Evolutionary conservation across 2,329 filamentous ascomycete species (phyloP).

Genomic region (Cadophora sp.): DNA sequence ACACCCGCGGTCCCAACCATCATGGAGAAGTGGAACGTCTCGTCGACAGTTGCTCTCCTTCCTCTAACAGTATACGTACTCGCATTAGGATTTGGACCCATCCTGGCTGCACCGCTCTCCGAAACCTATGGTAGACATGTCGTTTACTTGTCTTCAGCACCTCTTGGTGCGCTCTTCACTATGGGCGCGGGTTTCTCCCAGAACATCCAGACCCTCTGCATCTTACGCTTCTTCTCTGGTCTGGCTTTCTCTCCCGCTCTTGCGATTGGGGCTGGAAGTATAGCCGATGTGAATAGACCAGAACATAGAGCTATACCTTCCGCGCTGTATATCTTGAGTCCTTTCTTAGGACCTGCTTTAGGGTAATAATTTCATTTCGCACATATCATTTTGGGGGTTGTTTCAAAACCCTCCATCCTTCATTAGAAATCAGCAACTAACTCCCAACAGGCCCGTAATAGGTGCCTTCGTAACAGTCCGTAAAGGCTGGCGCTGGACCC

Average conservation of each 20-base stretch:
- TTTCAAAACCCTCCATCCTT: not conserved
- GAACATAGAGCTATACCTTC: constrained; percentile 52
- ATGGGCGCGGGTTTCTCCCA: constrained; percentile 69
- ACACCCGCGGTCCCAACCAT: constrained; percentile 55
- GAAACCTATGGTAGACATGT: constrained; percentile 62
- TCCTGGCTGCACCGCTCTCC: constrained; percentile 65
- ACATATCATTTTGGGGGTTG: too few relatives aligned
- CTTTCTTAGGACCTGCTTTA: constrained; percentile 59
- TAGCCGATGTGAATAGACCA: constrained; percentile 56
- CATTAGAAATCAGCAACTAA: constrained; percentile 16
- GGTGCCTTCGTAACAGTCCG: constrained; percentile 54
- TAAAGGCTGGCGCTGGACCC: constrained; percentile 61
- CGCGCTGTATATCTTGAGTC: constrained; percentile 56
- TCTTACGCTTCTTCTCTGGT: constrained; percentile 56
- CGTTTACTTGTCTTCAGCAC: constrained; percentile 52
- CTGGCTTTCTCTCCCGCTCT: constrained; percentile 55
- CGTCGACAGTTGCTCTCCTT: constrained; percentile 53
- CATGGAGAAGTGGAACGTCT: constrained; percentile 52
- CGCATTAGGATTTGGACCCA: constrained; percentile 66
- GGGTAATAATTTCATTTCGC: constrained; percentile 48
- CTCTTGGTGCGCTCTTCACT: constrained; percentile 63
- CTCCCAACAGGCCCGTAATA: constrained; percentile 33
- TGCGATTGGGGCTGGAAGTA: constrained; percentile 56
- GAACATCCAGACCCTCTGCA: constrained; percentile 52
- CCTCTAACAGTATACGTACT: constrained; percentile 59